Evolutionary conservation across 2,329 filamentous ascomycete genomes (phyloP).

Genomic region (Fusarium coicis): DNA sequence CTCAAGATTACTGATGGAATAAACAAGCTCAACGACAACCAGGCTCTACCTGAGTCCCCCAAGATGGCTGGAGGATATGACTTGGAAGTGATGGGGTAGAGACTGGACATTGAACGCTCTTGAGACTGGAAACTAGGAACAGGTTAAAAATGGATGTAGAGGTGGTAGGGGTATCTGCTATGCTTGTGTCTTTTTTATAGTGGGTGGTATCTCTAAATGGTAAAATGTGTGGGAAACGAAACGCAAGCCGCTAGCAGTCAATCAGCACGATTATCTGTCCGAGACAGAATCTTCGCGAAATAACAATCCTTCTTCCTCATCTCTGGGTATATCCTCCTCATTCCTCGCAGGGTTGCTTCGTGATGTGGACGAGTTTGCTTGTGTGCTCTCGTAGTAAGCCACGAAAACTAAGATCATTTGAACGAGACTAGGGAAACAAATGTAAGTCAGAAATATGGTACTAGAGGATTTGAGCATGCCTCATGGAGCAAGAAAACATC

Average conservation of each 20-base stretch:
- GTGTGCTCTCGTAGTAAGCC: constrained; percentile 14
- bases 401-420: constrained; percentile 11
- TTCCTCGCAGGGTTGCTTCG: neutral
- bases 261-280: neutral
- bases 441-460: neutral
- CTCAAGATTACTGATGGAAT: neutral
- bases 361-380: neutral
- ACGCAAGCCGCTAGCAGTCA: neutral
- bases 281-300: neutral
- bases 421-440: neutral
- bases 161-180: neutral
- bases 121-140: neutral
- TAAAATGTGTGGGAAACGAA: neutral
- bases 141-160: neutral
- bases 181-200: neutral
- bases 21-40: constrained; percentile 10
- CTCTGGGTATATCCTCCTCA: neutral
- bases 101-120: neutral
- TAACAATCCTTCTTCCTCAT: constrained; percentile 21
- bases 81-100: neutral
- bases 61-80: neutral
- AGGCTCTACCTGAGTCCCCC: neutral
- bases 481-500: neutral
- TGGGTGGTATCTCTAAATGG: neutral
- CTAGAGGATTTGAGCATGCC: neutral